Conservation (phyloP, 129 eudicot species). For the Flaveria ramosissima region DNA sequence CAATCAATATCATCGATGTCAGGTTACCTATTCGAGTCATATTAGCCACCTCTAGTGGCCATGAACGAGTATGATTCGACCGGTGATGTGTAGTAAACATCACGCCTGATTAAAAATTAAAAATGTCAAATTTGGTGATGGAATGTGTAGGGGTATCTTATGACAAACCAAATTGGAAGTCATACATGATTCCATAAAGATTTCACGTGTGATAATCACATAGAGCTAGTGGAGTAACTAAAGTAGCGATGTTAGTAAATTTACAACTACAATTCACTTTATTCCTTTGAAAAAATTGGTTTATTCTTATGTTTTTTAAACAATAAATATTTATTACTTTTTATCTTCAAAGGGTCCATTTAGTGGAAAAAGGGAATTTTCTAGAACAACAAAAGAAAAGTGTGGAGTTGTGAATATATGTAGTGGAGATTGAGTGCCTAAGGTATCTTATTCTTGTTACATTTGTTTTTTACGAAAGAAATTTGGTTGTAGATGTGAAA, state of each 20-base stretch:
- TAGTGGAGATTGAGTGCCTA: background rate
- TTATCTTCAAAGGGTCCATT: background rate
- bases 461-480: background rate
- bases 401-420: background rate
- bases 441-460: background rate
- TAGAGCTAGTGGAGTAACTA: slow-evolving; percentile 14
- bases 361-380: background rate
- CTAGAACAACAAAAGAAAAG: background rate
- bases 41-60: background rate
- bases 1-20: background rate
- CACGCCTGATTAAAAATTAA: background rate
- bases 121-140: background rate
- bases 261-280: background rate
- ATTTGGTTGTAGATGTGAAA: background rate
- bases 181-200: slow-evolving; percentile 10
- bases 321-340: background rate
- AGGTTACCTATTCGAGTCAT: background rate
- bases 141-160: background rate
- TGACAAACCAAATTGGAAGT: slow-evolving; percentile 12
- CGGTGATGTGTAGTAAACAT: slow-evolving; percentile 1
- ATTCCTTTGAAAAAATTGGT: background rate
- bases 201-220: background rate
- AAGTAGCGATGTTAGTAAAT: background rate
- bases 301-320: background rate
- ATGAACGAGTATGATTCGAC: background rate